These are phyloP conservation scores for Buddleja alternifolia DNA, from an alignment of 257 asterid genomes.

Conservation along the genomic window DNA sequence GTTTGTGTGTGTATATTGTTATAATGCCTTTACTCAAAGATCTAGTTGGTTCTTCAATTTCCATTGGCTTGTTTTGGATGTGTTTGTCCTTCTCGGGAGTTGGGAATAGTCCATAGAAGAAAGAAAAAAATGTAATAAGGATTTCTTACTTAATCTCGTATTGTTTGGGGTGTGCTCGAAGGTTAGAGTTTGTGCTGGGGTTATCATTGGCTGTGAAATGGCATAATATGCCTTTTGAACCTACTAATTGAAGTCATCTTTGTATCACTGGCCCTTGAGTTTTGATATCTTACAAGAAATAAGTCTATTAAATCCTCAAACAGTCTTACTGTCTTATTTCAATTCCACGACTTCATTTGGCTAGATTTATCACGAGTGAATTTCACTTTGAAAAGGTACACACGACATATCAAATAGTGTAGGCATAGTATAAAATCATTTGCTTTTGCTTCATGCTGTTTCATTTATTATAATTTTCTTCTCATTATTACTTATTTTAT, in stretches of 20 bases:
- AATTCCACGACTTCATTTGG: too few species aligned
- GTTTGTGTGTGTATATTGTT: not conserved
- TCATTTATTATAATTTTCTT: too few species aligned
- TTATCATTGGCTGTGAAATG: not conserved
- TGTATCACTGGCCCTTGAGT: not conserved
- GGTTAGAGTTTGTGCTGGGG: not conserved
- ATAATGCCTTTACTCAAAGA: not conserved
- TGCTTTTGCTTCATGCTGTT: too few species aligned
- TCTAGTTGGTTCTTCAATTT: slow-evolving; percentile 17
- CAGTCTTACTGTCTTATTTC: not conserved
- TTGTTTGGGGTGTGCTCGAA: not conserved
- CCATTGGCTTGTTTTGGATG: not conserved
- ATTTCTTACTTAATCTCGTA: slow-evolving; percentile 4
- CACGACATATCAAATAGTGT: too few species aligned
- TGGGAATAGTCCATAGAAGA: not conserved
- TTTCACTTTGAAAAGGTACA: too few species aligned
- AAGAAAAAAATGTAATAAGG: not conserved
- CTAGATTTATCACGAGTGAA: too few species aligned
- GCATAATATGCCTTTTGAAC: not conserved
- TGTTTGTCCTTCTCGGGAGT: slow-evolving; percentile 7
- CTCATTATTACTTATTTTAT: too few species aligned
- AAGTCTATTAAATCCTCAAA: not conserved
- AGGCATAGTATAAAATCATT: too few species aligned
- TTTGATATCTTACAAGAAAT: not conserved
- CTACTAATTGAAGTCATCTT: not conserved